Conservation (phyloP, 2,329 filamentous ascomycete genomes). For the Fusarium torulosum region DNA sequence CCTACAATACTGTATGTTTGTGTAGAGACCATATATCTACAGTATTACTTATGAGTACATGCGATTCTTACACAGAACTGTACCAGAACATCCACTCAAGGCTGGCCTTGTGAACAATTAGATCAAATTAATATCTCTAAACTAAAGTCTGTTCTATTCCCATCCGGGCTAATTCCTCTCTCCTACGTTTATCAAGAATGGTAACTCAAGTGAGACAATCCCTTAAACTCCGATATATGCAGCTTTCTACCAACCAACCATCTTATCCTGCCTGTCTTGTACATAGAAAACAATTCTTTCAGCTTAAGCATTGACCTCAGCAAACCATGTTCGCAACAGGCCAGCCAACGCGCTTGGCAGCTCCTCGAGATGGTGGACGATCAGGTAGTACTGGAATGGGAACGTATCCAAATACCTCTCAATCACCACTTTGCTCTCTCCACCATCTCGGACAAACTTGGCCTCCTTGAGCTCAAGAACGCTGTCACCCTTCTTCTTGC, state of each 20-base stretch:
- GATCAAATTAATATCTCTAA: constrained; percentile 14
- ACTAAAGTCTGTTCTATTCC: constrained; percentile 1
- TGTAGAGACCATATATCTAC: too few relatives aligned
- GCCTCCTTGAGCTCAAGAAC: constrained; percentile 92
- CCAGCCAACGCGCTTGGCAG: constrained; percentile 89
- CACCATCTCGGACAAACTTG: constrained; percentile 77
- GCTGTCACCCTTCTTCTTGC: constrained; percentile 65
- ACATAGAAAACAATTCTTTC: constrained; percentile 3
- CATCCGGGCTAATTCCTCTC: background rate
- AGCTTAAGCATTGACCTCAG: constrained; percentile 68
- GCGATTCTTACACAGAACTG: too few relatives aligned
- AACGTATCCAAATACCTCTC: constrained; percentile 95
- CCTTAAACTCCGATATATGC: constrained; percentile 28
- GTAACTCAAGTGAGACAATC: constrained; percentile 1
- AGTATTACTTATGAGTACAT: too few relatives aligned
- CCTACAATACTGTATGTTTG: too few relatives aligned
- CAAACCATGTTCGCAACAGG: constrained; percentile 95
- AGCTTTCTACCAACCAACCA: constrained; percentile 9
- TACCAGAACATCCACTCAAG: background rate
- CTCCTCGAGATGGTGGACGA: constrained; percentile 92
- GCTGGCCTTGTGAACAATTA: background rate
- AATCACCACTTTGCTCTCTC: constrained; percentile 79
- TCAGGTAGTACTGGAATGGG: constrained; percentile 96
- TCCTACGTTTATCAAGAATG: constrained; percentile 3
- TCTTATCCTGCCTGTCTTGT: background rate